phyloP scores from a whole-genome alignment of 73 alveolate species.

The Diophrys sp. region DNA sequence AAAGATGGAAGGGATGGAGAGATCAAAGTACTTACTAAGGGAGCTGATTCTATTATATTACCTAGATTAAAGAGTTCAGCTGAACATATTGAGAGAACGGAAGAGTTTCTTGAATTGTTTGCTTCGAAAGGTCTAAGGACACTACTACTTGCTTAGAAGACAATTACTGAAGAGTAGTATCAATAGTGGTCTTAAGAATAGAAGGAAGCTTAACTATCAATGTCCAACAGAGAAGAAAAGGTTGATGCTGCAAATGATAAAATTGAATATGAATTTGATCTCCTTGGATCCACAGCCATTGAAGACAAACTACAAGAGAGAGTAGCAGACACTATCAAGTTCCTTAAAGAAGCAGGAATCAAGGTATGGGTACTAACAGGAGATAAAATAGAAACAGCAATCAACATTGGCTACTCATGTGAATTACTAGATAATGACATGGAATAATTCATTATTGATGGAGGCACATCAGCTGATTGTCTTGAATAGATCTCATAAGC shows the following conservation, averaged over 20 bases:
- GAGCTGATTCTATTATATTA: constrained; percentile 91
- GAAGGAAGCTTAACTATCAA: constrained; percentile 62
- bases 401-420: constrained; percentile 65
- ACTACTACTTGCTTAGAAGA: constrained; percentile 88
- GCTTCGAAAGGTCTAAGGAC: constrained; percentile 94
- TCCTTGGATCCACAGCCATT: constrained; percentile 90
- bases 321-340: constrained; percentile 72
- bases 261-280: constrained; percentile 66
- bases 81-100: constrained; percentile 22
- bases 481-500: constrained; percentile 25
- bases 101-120: constrained; percentile 69
- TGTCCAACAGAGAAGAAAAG: constrained; percentile 63
- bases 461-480: constrained; percentile 16
- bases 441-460: constrained; percentile 29
- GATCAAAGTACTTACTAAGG: constrained; percentile 84
- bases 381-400: constrained; percentile 90
- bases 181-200: constrained; percentile 69
- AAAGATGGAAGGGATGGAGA: constrained; percentile 58
- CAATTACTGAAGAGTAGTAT: constrained; percentile 79
- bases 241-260: constrained; percentile 60
- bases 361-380: constrained; percentile 96
- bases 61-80: constrained; percentile 38
- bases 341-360: constrained; percentile 66
- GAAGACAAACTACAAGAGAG: constrained; percentile 91
- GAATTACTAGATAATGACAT: constrained; percentile 24